Conservation (phyloP, 2,329 filamentous ascomycete species). For the Fusarium haematococcum region DNA sequence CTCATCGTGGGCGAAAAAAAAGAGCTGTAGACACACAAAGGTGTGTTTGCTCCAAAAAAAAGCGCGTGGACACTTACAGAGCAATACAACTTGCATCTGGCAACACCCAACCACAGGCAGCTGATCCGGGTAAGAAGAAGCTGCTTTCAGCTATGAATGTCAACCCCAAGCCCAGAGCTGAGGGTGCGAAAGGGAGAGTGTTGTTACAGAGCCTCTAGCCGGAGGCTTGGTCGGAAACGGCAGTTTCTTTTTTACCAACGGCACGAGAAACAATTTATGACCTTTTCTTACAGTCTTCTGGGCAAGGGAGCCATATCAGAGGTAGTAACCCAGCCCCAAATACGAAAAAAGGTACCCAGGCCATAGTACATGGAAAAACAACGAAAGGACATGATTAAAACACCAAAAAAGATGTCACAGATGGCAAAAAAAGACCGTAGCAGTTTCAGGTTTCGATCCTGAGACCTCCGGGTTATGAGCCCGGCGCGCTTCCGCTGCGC, state of each 20-base stretch:
- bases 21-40: not conserved
- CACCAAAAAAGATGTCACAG: not conserved
- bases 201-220: not conserved
- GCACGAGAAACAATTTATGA: not conserved
- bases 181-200: not conserved
- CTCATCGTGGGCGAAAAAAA: not conserved
- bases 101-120: not conserved
- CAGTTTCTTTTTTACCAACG: not conserved
- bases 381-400: too few relatives aligned
- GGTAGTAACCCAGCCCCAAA: not conserved
- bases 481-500: conserved; percentile 40
- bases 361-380: not conserved
- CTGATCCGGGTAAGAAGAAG: not conserved
- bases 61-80: not conserved
- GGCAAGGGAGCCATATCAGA: not conserved
- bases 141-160: not conserved
- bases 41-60: not conserved
- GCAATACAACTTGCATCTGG: not conserved
- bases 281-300: not conserved
- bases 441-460: conserved; percentile 37
- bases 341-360: not conserved
- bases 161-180: not conserved
- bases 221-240: not conserved
- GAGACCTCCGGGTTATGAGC: conserved; percentile 40
- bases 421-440: not conserved